Conservation (phyloP, 768 basidiomycete genomes). For the Mycena filopes region DNA sequence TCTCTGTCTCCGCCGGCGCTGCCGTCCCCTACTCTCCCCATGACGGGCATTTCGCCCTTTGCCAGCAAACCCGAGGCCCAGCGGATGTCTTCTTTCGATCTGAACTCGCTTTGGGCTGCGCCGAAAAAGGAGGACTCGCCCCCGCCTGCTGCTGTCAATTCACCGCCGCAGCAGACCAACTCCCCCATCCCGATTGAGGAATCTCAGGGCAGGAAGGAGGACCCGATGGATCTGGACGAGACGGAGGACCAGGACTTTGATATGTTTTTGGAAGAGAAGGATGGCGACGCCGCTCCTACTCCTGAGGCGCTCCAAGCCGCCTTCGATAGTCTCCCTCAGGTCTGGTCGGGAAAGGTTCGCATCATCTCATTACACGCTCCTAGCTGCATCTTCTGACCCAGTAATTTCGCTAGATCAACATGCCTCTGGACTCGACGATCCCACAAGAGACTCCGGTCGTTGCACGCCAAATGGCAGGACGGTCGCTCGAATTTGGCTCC, state of each 20-base stretch:
- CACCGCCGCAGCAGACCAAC: constrained; percentile 36
- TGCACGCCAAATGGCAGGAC: constrained; percentile 86
- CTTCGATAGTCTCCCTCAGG: constrained; percentile 66
- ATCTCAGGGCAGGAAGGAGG: constrained; percentile 48
- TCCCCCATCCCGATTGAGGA: constrained; percentile 40
- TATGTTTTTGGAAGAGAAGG: constrained; percentile 81
- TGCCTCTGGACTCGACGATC: constrained; percentile 81
- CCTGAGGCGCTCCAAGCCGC: constrained; percentile 56
- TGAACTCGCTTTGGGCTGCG: constrained; percentile 77
- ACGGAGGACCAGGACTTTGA: constrained; percentile 87
- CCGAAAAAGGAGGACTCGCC: constrained; percentile 47
- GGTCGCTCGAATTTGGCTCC: constrained; percentile 64
- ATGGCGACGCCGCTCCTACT: constrained; percentile 50
- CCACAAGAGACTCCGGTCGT: constrained; percentile 73
- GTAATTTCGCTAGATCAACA: constrained; percentile 63
- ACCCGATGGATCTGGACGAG: constrained; percentile 59
- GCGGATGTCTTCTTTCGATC: constrained; percentile 70
- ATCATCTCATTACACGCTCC: not conserved
- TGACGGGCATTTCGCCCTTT: constrained; percentile 61
- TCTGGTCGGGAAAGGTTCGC: constrained; percentile 83
- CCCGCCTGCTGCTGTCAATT: constrained; percentile 28
- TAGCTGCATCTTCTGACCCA: not conserved
- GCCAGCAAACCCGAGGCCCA: constrained; percentile 58
- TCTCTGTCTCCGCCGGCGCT: constrained; percentile 34
- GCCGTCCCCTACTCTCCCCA: constrained; percentile 40